A percentile compares a stretch with the other conserved stretches of the same genome.
Conservation (phyloP, 352 stramenopile species). For the Phytophthora citrophthora region DNA sequence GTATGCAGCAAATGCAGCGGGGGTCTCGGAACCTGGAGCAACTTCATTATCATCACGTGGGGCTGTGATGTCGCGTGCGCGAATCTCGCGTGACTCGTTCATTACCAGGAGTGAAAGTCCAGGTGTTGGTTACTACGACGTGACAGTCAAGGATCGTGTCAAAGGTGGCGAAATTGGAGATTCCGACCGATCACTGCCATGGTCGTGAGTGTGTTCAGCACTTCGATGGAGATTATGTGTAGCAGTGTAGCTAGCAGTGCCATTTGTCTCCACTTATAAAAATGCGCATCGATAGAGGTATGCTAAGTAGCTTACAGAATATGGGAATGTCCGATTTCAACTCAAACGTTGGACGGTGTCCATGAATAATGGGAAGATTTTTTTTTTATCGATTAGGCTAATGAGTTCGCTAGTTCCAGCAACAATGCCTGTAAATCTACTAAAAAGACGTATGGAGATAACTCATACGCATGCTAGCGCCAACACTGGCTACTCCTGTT, state of each 20-base stretch:
- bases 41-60: conserved; percentile 76
- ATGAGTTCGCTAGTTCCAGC: conserved; percentile 3
- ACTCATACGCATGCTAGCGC: conserved; percentile 38
- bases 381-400: conserved; percentile 5
- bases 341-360: not conserved
- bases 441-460: conserved; percentile 30
- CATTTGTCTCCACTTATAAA: conserved; percentile 18
- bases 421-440: conserved; percentile 32
- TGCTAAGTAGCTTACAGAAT: conserved; percentile 4
- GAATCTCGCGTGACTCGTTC: conserved; percentile 72
- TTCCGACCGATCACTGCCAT: conserved; percentile 68
- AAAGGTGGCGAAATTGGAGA: conserved; percentile 81
- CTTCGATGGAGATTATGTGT: conserved; percentile 11
- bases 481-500: conserved; percentile 11
- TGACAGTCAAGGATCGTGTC: conserved; percentile 67
- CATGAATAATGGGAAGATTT: too few relatives aligned
- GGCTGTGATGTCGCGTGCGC: conserved; percentile 69
- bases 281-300: conserved; percentile 18
- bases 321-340: conserved; percentile 18
- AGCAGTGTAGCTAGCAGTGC: conserved; percentile 18
- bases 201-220: conserved; percentile 42
- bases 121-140: conserved; percentile 81
- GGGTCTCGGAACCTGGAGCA: conserved; percentile 36
- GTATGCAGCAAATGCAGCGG: conserved; percentile 48
- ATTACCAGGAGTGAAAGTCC: conserved; percentile 74